phyloP scores from a whole-genome alignment of 2,329 filamentous ascomycete species.

The Graphium sp. region DNA sequence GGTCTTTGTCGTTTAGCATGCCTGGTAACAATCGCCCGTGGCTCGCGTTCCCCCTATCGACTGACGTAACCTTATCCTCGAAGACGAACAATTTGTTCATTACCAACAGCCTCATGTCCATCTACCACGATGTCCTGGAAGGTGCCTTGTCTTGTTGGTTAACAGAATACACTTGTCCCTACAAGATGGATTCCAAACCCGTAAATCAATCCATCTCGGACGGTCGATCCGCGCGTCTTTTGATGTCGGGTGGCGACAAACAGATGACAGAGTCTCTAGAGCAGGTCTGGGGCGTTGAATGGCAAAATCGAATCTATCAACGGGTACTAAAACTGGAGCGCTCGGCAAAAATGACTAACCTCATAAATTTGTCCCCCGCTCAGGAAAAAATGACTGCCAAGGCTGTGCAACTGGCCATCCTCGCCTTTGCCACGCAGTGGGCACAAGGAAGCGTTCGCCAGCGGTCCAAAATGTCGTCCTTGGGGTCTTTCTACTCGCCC shows the following conservation, averaged over 20 bases:
- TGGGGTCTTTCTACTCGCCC: too few relatives aligned
- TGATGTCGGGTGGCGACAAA: too few relatives aligned
- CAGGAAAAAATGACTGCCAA: constrained; percentile 25
- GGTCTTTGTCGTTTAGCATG: neutral
- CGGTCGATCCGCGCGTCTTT: constrained; percentile 6
- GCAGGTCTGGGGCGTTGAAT: constrained; percentile 20
- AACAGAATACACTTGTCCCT: constrained; percentile 34
- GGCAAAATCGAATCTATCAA: constrained; percentile 30
- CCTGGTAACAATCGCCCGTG: neutral
- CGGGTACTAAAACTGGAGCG: constrained; percentile 30
- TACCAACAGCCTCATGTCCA: constrained; percentile 23
- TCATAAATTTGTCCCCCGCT: constrained; percentile 18
- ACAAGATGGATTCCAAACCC: constrained; percentile 13
- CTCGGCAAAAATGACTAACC: constrained; percentile 18
- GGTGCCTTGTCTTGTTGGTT: constrained; percentile 35
- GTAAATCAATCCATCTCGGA: constrained; percentile 6
- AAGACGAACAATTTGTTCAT: constrained; percentile 17
- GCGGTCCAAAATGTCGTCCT: too few relatives aligned
- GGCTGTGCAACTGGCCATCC: constrained; percentile 28
- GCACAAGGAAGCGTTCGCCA: constrained; percentile 17
- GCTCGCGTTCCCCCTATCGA: constrained; percentile 6
- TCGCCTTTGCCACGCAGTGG: constrained; percentile 37
- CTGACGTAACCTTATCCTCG: constrained; percentile 10
- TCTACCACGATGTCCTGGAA: constrained; percentile 37
- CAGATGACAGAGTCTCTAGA: constrained; percentile 11